Evolutionary conservation across 176 grass and related monocot species (phyloP).

Genomic region (Chloris gayana): DNA sequence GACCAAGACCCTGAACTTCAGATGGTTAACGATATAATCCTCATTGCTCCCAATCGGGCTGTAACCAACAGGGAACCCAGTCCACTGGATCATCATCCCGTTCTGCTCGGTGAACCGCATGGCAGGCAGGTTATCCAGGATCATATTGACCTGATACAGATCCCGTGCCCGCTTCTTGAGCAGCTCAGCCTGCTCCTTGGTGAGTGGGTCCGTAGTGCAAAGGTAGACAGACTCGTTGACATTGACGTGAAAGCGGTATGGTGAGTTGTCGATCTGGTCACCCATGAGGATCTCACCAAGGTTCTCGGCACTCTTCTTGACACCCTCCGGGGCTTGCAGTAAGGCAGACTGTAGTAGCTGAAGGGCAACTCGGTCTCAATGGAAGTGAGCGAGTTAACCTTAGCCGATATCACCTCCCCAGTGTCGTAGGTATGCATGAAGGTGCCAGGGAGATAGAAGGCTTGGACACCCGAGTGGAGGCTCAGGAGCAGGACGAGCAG

Average conservation of each 20-base stretch:
- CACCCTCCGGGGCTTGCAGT: slow-evolving; percentile 67
- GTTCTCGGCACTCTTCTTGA: slow-evolving; percentile 84
- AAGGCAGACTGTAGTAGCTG: slow-evolving; percentile 74
- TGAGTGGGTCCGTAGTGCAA: slow-evolving; percentile 72
- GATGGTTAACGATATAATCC: slow-evolving; percentile 78
- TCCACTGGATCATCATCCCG: slow-evolving; percentile 66
- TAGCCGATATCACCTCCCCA: slow-evolving; percentile 49
- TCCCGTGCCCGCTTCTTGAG: slow-evolving; percentile 65
- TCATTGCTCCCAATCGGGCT: slow-evolving; percentile 55
- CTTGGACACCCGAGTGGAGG: slow-evolving; percentile 34
- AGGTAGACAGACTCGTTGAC: slow-evolving; percentile 64
- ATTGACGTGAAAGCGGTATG: slow-evolving; percentile 68
- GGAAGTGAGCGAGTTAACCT: slow-evolving; percentile 86
- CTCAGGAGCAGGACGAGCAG: slow-evolving; percentile 56
- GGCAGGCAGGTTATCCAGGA: slow-evolving; percentile 73
- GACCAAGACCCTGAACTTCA: slow-evolving; percentile 76
- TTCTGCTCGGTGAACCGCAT: slow-evolving; percentile 71
- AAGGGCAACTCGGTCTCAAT: slow-evolving; percentile 84
- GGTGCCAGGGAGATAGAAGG: slow-evolving; percentile 76
- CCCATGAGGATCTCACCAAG: slow-evolving; percentile 88
- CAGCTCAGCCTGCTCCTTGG: slow-evolving; percentile 64
- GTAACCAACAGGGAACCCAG: slow-evolving; percentile 68
- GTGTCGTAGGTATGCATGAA: slow-evolving; percentile 76
- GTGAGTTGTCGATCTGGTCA: slow-evolving; percentile 85
- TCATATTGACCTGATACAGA: slow-evolving; percentile 89